These are phyloP conservation scores for Colletotrichum sp. DNA, from an alignment of 2,329 filamentous ascomycete genomes.

Conservation along the genomic window DNA sequence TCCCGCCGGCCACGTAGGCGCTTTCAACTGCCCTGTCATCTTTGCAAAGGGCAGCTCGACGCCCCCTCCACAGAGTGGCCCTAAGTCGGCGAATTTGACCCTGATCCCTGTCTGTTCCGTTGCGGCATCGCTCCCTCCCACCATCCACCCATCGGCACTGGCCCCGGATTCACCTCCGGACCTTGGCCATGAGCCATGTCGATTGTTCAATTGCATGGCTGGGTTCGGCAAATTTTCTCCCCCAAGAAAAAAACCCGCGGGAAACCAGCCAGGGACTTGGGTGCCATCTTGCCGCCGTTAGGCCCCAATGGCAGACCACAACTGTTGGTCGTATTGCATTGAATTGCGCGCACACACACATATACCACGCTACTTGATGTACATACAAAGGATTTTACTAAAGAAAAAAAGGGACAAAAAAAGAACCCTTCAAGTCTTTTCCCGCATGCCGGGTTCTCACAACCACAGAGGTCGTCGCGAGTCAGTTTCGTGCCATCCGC, in stretches of 20 bases:
- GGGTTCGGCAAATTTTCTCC: not conserved
- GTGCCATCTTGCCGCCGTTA: not conserved
- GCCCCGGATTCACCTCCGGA: not conserved
- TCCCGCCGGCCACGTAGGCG: not conserved
- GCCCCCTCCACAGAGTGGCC: not conserved
- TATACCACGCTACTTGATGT: not conserved
- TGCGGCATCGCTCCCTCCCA: not conserved
- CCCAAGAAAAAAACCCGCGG: not conserved
- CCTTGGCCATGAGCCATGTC: not conserved
- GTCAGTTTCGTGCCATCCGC: not conserved
- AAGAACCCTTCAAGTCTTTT: not conserved
- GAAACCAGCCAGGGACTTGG: not conserved
- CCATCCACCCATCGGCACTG: not conserved
- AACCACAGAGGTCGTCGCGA: not conserved
- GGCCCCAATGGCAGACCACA: not conserved
- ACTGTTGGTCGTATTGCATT: not conserved
- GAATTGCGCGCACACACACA: not conserved
- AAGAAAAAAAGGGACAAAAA: not conserved
- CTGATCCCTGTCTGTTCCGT: not conserved
- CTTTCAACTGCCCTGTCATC: slow-evolving; percentile 13
- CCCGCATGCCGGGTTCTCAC: not conserved
- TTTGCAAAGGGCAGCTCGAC: not conserved
- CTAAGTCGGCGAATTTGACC: not conserved
- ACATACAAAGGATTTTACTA: not conserved
- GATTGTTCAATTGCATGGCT: not conserved